Conservation (phyloP, 345 rosid species). For the Physaria fendleri region DNA sequence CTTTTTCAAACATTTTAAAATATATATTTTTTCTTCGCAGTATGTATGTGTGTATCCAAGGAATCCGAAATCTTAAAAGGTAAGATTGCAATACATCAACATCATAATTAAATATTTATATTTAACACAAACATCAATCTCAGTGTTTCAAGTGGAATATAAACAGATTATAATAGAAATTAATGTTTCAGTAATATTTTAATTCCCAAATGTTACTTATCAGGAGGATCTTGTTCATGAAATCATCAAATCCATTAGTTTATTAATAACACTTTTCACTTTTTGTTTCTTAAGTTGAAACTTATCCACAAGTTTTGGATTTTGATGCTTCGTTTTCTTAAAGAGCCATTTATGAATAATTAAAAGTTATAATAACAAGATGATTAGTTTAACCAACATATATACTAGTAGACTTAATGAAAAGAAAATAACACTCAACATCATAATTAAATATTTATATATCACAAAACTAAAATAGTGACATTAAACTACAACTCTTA, state of each 20-base stretch:
- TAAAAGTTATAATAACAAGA: background rate
- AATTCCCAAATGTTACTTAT: background rate
- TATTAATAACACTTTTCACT: slow-evolving; percentile 25
- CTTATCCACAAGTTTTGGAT: slow-evolving; percentile 25
- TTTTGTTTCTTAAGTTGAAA: background rate
- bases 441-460: background rate
- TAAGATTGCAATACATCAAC: slow-evolving; percentile 10
- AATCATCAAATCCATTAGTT: slow-evolving; percentile 28
- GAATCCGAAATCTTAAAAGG: background rate
- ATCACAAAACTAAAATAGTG: background rate
- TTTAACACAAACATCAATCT: slow-evolving; percentile 23
- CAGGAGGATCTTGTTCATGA: slow-evolving; percentile 20
- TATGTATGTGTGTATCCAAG: background rate
- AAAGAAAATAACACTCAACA: background rate
- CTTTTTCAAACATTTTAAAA: background rate
- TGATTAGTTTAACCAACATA: slow-evolving; percentile 5
- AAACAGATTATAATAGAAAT: background rate
- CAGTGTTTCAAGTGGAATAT: slow-evolving; percentile 13
- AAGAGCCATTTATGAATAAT: slow-evolving; percentile 26
- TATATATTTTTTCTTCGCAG: background rate
- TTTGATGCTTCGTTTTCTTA: slow-evolving; percentile 28
- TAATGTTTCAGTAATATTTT: background rate
- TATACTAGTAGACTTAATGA: background rate
- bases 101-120: no score
- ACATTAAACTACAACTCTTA: slow-evolving; percentile 2